Evolutionary conservation across 768 basidiomycete genomes (phyloP).

Genomic region (Boletus patriciae): DNA sequence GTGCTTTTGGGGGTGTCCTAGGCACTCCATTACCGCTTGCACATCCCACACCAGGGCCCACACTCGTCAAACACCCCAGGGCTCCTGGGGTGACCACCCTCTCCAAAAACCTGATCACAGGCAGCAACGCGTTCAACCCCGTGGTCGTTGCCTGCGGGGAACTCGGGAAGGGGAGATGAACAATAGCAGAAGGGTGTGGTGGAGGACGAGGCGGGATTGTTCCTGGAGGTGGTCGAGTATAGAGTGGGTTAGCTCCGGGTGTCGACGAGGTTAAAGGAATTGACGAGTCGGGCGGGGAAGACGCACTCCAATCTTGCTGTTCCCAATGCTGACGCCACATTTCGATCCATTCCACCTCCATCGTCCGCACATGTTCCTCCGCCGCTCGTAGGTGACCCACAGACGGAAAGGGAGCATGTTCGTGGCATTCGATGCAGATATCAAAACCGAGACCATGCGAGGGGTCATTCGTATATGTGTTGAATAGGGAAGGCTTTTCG

Average conservation of each 20-base stretch:
- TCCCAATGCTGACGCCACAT: slow-evolving; percentile 31
- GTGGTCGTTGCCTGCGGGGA: slow-evolving; percentile 54
- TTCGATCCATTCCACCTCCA: slow-evolving; percentile 69
- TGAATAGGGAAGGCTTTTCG: slow-evolving; percentile 36
- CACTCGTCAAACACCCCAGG: slow-evolving; percentile 18
- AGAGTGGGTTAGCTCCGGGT: slow-evolving; percentile 11
- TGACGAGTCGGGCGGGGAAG: background rate
- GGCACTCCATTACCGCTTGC: slow-evolving; percentile 3
- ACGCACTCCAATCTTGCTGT: slow-evolving; percentile 12
- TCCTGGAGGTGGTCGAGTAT: background rate
- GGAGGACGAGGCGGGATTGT: slow-evolving; percentile 60
- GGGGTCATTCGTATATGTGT: slow-evolving; percentile 42
- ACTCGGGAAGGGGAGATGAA: slow-evolving; percentile 76
- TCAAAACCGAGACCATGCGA: slow-evolving; percentile 67
- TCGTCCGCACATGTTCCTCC: slow-evolving; percentile 67
- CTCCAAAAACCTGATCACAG: slow-evolving; percentile 69
- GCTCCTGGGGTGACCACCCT: slow-evolving; percentile 53
- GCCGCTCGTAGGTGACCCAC: slow-evolving; percentile 64
- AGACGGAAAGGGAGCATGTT: slow-evolving; percentile 74
- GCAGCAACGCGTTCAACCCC: slow-evolving; percentile 58
- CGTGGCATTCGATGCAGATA: slow-evolving; percentile 87
- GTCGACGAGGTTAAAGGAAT: background rate
- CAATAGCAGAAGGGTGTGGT: slow-evolving; percentile 66
- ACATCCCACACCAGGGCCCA: background rate
- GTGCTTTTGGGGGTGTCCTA: slow-evolving; percentile 10